Evolutionary conservation across 2,329 filamentous ascomycete genomes (phyloP), one percentile per base, ranked within the genome.

Genomic region (Curvularia lunata): DNA sequence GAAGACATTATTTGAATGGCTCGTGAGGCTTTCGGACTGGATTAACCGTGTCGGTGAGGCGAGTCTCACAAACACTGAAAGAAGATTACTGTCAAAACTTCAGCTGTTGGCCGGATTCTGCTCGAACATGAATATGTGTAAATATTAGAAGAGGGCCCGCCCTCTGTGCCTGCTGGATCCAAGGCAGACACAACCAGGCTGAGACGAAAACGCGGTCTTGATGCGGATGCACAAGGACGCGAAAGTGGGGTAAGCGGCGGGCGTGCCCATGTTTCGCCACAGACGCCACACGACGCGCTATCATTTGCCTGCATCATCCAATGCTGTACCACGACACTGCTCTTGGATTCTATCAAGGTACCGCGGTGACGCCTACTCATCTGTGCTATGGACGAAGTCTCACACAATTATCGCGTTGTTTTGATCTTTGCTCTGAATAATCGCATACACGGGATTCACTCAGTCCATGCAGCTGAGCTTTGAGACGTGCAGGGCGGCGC

Each of bases 11-110:
- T 38, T 18, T 48, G 49, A 56, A 53, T 48, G 54, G 49, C 49
- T n/a, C 43, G 37, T 53, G 54, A 56, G 49, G 48, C 48, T 37
- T 52, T 42, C 54, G 54, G 28, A 48, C 54, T 47, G 42, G 21
- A 25, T 28, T 23, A 42, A 23, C 23, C 13, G 48, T 16, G 48
- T 37, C 19, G 12, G 13, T 13, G 21, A 52, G 34, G 47, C 32
- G 27, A 56, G 16, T 18, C 28, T 45, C 18, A 40, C 16, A n/a
- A 48, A 43, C 18, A 21, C 27, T 19, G 5, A 12, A 32, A 37
- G n/a, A 10, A 13, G 7, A 16, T 27, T 13, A 43, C 13, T 16
- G 9, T 16, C 12, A 9, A 18, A 13, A n/a, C 12, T 18, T 19
- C 18, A 46, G 21, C 12, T 1, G 16, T 18, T 16, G 18, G 10